These are phyloP conservation scores for Rhododendron ferrugineum DNA, from an alignment of 148 eudicot species.

Conservation along the genomic window DNA sequence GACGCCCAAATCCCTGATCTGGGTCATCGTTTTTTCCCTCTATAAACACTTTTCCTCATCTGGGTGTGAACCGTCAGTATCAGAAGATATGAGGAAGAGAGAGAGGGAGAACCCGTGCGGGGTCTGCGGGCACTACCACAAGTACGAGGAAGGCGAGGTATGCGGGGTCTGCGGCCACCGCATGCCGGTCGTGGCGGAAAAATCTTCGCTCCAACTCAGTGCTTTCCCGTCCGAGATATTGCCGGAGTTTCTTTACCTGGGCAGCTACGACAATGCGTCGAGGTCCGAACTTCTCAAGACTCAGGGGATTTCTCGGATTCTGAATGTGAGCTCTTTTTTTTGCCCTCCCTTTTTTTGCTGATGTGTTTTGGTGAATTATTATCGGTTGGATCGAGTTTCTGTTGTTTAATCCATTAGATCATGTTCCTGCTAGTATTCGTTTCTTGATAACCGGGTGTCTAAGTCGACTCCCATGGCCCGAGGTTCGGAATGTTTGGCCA, in stretches of 20 bases:
- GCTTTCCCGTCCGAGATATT: constrained; percentile 91
- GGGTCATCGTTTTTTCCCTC: background rate
- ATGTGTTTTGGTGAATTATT: background rate
- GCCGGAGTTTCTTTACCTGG: constrained; percentile 74
- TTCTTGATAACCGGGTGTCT: background rate
- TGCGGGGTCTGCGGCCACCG: constrained; percentile 91
- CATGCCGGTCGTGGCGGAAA: constrained; percentile 43
- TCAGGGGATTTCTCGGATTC: constrained; percentile 73
- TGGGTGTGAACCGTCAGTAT: background rate
- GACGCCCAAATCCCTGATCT: constrained; percentile 15
- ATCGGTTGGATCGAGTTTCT: background rate
- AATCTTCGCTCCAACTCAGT: constrained; percentile 39
- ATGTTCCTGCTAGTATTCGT: background rate
- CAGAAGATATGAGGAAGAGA: constrained; percentile 64
- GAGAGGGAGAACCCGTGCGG: constrained; percentile 92
- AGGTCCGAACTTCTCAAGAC: constrained; percentile 81
- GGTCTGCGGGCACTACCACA: constrained; percentile 92
- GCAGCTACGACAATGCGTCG: constrained; percentile 91
- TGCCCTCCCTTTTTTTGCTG: background rate
- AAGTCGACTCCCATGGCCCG: background rate
- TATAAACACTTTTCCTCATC: background rate
- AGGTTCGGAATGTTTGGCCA: background rate
- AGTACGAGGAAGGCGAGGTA: constrained; percentile 91
- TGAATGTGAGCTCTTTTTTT: constrained; percentile 50
- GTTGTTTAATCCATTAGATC: background rate